These are phyloP conservation scores for Simmondsia chinensis DNA, from an alignment of 148 eudicot species.

Conservation along the genomic window DNA sequence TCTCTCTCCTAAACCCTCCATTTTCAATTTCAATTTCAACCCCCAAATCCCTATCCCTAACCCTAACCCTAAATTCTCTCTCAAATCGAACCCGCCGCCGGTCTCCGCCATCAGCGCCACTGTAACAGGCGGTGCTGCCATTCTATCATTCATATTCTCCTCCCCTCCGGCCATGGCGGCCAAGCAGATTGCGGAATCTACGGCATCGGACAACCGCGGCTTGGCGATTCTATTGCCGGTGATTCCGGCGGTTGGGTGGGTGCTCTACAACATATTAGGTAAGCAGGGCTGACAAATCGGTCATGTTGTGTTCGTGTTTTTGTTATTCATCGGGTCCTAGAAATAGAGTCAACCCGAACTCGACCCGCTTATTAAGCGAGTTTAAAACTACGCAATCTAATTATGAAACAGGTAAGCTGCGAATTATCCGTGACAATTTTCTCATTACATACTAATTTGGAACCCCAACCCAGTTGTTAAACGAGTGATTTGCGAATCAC, in stretches of 20 bases:
- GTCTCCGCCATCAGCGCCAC: slow-evolving; percentile 16
- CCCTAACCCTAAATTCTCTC: no score
- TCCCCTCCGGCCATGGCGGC: slow-evolving; percentile 62
- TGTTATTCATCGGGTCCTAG: no score
- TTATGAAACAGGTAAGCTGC: no score
- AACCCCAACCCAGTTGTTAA: no score
- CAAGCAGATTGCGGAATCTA: slow-evolving; percentile 57
- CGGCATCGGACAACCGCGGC: slow-evolving; percentile 63
- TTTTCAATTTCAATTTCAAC: not conserved
- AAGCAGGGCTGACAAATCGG: no score
- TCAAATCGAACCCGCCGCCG: slow-evolving; percentile 4
- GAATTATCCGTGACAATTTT: no score
- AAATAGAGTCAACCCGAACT: no score
- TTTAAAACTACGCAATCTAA: no score
- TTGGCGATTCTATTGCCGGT: slow-evolving; percentile 52
- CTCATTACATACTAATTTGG: no score
- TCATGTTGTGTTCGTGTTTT: no score
- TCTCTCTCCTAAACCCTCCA: not conserved
- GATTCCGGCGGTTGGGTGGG: slow-evolving; percentile 72
- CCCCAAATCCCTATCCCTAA: not conserved
- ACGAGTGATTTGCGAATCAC: no score
- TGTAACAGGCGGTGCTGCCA: slow-evolving; percentile 34
- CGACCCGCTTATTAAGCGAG: no score
- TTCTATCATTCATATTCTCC: slow-evolving; percentile 33
- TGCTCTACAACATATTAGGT: slow-evolving; percentile 56